These are phyloP conservation scores for Verticillium tricorpus DNA, from an alignment of 2,329 filamentous ascomycete species.

Conservation along the genomic window DNA sequence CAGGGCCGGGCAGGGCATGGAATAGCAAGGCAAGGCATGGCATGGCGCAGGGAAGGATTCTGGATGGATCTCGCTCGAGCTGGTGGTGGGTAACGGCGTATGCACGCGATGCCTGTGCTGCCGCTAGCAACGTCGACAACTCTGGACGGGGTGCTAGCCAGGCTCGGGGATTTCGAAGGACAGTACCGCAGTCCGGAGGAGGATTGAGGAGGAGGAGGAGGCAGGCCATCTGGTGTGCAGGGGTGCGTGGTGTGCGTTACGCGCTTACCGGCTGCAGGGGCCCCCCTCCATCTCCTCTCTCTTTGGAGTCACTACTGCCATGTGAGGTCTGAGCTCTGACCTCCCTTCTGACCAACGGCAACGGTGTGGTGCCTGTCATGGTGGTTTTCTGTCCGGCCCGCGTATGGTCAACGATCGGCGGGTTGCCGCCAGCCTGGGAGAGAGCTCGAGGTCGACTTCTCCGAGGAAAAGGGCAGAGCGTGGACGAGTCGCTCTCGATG, in stretches of 20 bases:
- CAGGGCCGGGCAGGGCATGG: not conserved
- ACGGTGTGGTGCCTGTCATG: too few species aligned
- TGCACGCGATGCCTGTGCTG: not conserved
- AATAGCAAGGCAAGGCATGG: too few species aligned
- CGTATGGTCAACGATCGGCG: not conserved
- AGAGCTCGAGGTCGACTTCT: not conserved
- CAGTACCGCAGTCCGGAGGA: too few species aligned
- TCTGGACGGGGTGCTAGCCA: too few species aligned
- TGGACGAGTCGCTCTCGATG: not conserved
- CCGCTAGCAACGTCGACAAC: not conserved
- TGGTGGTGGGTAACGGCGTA: not conserved
- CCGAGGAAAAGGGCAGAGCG: not conserved
- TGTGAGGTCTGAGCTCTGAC: not conserved
- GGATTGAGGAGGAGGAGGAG: too few species aligned
- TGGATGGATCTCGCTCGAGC: not conserved
- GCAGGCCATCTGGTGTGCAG: not conserved
- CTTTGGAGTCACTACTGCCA: not conserved
- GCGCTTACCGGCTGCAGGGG: not conserved
- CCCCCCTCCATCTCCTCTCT: not conserved
- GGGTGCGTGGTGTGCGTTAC: not conserved
- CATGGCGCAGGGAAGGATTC: not conserved
- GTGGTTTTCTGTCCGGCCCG: not conserved
- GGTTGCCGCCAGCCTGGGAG: not conserved
- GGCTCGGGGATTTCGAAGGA: too few species aligned
- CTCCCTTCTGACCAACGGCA: not conserved